Percentiles rank a stretch among this genome's conserved stretches.
Conservation (phyloP, 129 eudicot species). For the Arctium lappa region DNA sequence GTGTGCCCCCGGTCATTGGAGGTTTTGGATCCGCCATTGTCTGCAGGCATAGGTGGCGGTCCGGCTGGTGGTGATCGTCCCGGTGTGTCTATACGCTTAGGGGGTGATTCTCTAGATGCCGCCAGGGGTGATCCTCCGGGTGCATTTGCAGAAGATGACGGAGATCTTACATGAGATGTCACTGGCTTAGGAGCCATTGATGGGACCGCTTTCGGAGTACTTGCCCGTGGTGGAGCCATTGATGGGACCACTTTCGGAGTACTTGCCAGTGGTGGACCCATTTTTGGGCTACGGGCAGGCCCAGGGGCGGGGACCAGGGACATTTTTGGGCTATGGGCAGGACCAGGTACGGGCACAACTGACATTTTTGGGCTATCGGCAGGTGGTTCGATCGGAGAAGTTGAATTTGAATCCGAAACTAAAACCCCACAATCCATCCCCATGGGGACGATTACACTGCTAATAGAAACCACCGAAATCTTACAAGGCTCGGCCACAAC, state of each 20-base stretch:
- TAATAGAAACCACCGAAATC: constrained; percentile 45
- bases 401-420: not conserved
- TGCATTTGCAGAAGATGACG: constrained; percentile 5
- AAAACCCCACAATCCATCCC: constrained; percentile 24
- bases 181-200: not conserved
- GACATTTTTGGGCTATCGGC: constrained; percentile 6
- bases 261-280: not conserved
- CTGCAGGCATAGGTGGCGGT: constrained; percentile 15
- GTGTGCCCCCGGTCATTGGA: not conserved
- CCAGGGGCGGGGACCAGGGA: not conserved
- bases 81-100: not conserved
- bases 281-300: not conserved
- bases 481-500: constrained; percentile 39
- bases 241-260: too few relatives aligned
- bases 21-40: not conserved
- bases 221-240: not conserved
- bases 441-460: constrained; percentile 31
- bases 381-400: constrained; percentile 21
- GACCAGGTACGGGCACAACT: constrained; percentile 6
- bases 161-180: not conserved
- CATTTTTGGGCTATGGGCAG: constrained; percentile 13
- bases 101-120: constrained; percentile 11
- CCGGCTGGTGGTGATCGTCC: not conserved
- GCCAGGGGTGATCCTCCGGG: constrained; percentile 11
- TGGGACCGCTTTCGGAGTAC: not conserved